Conservation (phyloP, 257 asterid species). For the Gardenia jasminoides region DNA sequence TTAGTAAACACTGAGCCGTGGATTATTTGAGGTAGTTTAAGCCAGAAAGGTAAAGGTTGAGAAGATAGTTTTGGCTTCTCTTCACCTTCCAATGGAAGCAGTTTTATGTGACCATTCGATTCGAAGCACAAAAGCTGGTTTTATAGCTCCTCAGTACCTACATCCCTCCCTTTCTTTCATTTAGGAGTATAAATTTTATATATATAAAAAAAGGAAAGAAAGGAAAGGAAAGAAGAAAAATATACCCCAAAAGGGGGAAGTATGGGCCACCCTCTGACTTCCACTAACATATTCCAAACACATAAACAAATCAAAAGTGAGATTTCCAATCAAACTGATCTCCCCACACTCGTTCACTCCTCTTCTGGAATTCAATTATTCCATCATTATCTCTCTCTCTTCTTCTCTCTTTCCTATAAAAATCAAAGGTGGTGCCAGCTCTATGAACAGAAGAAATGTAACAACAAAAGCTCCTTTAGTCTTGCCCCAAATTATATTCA, state of each 20-base stretch:
- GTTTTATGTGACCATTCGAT: constrained; percentile 44
- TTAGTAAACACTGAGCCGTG: background rate
- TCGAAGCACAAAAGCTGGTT: constrained; percentile 43
- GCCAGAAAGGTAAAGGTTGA: constrained; percentile 8
- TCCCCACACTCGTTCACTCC: constrained; percentile 47
- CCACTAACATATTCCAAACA: constrained; percentile 79
- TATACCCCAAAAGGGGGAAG: constrained; percentile 34
- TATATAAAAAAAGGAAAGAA: background rate
- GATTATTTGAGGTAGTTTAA: background rate
- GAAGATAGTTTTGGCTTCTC: constrained; percentile 20
- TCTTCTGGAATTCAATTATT: constrained; percentile 58
- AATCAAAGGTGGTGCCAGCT: constrained; percentile 50
- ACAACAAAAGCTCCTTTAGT: constrained; percentile 52
- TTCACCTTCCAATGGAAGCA: constrained; percentile 37
- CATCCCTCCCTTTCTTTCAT: constrained; percentile 22
- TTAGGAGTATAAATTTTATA: constrained; percentile 15
- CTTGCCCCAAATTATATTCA: constrained; percentile 3
- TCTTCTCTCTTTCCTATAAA: constrained; percentile 30
- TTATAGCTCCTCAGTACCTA: constrained; percentile 25
- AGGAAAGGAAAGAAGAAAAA: background rate
- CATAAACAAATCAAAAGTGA: constrained; percentile 62
- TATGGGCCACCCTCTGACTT: constrained; percentile 60
- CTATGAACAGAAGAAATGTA: constrained; percentile 35
- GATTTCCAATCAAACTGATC: constrained; percentile 58
- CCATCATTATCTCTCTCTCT: constrained; percentile 14